A percentile compares a stretch with the other conserved stretches of the same genome.
Evolutionary conservation across 495 filamentous ascomycete species (phyloP).

Genomic region (Daldinia caldariorum): DNA sequence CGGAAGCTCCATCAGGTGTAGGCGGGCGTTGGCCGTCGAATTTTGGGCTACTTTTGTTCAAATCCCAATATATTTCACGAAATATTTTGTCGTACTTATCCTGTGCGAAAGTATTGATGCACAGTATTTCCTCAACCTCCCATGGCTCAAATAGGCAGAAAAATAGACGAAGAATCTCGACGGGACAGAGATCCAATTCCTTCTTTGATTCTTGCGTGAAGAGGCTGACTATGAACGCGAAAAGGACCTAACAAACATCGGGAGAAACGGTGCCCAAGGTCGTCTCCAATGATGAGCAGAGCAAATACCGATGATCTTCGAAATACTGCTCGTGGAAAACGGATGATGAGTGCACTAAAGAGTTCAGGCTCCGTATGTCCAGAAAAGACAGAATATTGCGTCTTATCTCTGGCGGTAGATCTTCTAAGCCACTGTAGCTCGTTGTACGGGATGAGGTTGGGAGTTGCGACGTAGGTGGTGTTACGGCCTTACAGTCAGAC

Average conservation of each 20-base stretch:
- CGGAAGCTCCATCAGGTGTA: not conserved
- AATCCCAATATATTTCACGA: not conserved
- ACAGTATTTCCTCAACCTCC: not conserved
- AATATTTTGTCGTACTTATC: not conserved
- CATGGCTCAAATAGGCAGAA: not conserved
- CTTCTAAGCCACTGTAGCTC: not conserved
- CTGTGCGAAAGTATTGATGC: conserved; percentile 4
- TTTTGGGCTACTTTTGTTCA: not conserved
- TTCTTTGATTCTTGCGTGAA: not conserved
- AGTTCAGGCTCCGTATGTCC: not conserved
- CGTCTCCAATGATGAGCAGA: not conserved
- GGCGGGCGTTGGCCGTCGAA: not conserved
- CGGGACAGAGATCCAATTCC: not conserved
- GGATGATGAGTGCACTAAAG: not conserved
- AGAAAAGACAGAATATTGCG: not conserved
- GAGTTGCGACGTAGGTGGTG: not conserved
- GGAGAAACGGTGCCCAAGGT: not conserved
- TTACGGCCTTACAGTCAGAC: not conserved
- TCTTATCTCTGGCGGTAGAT: not conserved
- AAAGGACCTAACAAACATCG: not conserved
- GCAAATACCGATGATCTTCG: not conserved
- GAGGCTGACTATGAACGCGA: not conserved
- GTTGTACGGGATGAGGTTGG: not conserved
- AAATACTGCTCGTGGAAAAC: not conserved
- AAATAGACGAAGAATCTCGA: not conserved